Evolutionary conservation across 352 stramenopile species (phyloP).

Genomic region (Aphanomyces invadans): DNA sequence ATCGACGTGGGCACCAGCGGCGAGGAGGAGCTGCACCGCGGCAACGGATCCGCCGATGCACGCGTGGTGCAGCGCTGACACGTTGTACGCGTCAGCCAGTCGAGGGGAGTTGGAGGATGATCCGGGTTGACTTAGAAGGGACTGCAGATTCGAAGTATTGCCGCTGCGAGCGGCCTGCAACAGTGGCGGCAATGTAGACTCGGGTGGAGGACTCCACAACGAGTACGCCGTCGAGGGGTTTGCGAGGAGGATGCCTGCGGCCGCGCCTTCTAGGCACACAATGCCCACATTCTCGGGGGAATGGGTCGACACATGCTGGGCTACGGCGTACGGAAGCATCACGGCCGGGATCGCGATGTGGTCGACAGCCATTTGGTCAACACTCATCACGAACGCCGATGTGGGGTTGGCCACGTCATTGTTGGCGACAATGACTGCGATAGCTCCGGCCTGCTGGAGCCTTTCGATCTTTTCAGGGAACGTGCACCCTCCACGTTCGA

Average conservation of each 20-base stretch:
- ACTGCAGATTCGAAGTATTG: not conserved
- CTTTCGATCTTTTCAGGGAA: constrained; percentile 65
- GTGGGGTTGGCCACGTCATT: constrained; percentile 42
- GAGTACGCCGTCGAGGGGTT: not conserved
- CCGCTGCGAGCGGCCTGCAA: not conserved
- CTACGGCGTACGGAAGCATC: constrained; percentile 49
- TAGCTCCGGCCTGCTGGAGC: constrained; percentile 42
- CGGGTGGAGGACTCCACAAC: constrained; percentile 10
- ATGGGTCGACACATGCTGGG: constrained; percentile 32
- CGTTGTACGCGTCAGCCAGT: constrained; percentile 28
- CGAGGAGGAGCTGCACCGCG: constrained; percentile 41
- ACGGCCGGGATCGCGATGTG: constrained; percentile 59
- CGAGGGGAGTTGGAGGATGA: not conserved
- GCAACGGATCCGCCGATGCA: constrained; percentile 40
- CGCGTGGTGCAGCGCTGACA: constrained; percentile 46
- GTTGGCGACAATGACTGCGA: constrained; percentile 61
- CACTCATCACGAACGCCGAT: constrained; percentile 65
- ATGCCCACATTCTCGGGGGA: constrained; percentile 32
- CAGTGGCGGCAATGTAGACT: not conserved
- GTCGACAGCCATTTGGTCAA: constrained; percentile 53
- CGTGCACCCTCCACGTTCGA: constrained; percentile 52
- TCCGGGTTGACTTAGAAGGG: not conserved
- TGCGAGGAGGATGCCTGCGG: constrained; percentile 28
- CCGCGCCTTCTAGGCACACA: constrained; percentile 43
- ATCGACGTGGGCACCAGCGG: constrained; percentile 31